These are phyloP conservation scores for Entophlyctis luteolus DNA, from an alignment of 192 early-diverging fungal species.

Conservation along the genomic window DNA sequence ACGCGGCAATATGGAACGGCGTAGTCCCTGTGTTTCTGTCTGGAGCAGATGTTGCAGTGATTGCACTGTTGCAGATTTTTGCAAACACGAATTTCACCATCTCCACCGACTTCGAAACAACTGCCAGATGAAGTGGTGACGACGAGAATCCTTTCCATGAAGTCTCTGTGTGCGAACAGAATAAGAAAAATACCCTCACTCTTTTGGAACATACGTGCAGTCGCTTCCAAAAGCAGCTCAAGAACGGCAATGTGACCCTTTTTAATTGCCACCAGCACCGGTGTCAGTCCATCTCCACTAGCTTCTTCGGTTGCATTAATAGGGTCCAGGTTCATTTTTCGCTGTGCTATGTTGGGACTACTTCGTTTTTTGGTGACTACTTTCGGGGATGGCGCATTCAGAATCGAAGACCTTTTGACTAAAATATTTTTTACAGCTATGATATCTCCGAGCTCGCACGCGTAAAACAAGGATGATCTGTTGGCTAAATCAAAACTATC, in stretches of 20 bases:
- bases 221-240: neutral
- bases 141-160: neutral
- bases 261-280: neutral
- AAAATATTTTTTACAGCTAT: neutral
- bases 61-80: neutral
- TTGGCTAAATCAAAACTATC: neutral
- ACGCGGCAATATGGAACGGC: neutral
- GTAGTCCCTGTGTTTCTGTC: neutral
- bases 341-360: neutral
- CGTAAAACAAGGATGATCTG: neutral
- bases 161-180: neutral
- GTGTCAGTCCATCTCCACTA: neutral
- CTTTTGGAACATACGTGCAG: neutral
- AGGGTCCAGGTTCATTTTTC: neutral
- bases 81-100: neutral
- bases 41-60: neutral
- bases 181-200: neutral
- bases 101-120: neutral
- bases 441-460: neutral
- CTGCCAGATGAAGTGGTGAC: too few species aligned
- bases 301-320: neutral
- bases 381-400: neutral
- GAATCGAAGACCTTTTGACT: neutral
- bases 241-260: neutral
- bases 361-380: neutral